Conservation (phyloP, 2,329 filamentous ascomycete genomes). For the Ascochyta clinopodiicola region DNA sequence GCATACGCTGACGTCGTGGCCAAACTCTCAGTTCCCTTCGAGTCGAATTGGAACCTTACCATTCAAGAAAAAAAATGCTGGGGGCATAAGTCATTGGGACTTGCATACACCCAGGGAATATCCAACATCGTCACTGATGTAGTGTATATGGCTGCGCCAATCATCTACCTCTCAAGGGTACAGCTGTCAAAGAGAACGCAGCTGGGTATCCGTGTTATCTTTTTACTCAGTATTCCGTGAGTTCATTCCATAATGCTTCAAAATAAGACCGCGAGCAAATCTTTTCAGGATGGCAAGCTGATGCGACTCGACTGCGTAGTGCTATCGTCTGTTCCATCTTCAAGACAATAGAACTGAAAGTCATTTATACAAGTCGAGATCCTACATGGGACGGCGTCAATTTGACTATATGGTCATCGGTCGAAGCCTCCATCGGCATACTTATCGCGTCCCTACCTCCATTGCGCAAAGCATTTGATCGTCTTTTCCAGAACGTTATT, state of each 20-base stretch:
- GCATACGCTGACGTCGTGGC: too few relatives aligned
- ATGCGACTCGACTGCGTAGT: slow-evolving; percentile 10
- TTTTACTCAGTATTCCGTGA: slow-evolving; percentile 38
- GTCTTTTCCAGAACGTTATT: slow-evolving; percentile 22
- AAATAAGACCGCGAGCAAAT: neutral
- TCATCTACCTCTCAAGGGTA: slow-evolving; percentile 34
- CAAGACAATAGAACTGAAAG: slow-evolving; percentile 33
- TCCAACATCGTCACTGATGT: slow-evolving; percentile 38
- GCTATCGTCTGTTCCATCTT: slow-evolving; percentile 37
- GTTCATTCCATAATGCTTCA: neutral
- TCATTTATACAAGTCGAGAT: slow-evolving; percentile 27
- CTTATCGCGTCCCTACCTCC: slow-evolving; percentile 31
- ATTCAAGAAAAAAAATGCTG: slow-evolving; percentile 27
- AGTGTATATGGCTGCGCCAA: slow-evolving; percentile 35
- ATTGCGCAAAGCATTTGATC: slow-evolving; percentile 32
- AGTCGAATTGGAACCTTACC: slow-evolving; percentile 34
- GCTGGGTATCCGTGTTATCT: slow-evolving; percentile 37
- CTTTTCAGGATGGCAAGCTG: neutral
- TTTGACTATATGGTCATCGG: slow-evolving; percentile 32
- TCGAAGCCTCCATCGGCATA: slow-evolving; percentile 30
- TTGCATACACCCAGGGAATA: slow-evolving; percentile 34
- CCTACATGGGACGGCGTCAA: slow-evolving; percentile 34
- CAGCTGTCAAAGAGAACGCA: slow-evolving; percentile 33
- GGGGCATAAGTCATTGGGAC: slow-evolving; percentile 22
- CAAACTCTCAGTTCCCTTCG: slow-evolving; percentile 18